Evolutionary conservation across 2,329 filamentous ascomycete genomes (phyloP).

Genomic region (Colletotrichum sp.): DNA sequence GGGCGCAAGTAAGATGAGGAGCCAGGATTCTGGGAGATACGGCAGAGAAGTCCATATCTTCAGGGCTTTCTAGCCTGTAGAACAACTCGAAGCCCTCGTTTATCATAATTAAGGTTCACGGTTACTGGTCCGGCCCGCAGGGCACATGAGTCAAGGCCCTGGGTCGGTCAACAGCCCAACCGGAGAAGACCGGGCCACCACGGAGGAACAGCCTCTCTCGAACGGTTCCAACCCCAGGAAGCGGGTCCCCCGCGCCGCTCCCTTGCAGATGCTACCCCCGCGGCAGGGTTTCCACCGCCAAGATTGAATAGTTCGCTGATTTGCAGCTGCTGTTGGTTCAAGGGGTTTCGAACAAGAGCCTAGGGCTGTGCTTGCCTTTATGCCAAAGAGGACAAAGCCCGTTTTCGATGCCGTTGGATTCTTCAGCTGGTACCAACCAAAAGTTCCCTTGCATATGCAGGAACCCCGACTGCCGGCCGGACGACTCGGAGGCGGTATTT

Average conservation of each 20-base stretch:
- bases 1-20: background rate
- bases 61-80: background rate
- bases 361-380: background rate
- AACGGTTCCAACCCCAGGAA: background rate
- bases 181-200: background rate
- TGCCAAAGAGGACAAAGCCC: background rate
- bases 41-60: background rate
- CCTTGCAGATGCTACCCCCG: background rate
- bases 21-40: background rate
- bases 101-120: background rate
- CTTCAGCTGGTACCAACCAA: background rate
- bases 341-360: background rate
- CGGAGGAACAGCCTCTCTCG: background rate
- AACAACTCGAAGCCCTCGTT: background rate
- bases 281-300: background rate
- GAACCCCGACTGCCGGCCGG: background rate
- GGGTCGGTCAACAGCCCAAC: background rate
- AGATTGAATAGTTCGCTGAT: background rate
- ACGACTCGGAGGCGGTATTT: background rate
- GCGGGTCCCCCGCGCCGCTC: background rate
- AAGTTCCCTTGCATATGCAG: background rate
- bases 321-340: background rate
- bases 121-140: background rate
- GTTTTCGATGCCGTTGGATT: background rate
- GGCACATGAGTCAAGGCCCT: constrained; percentile 1